Evolutionary conservation across 1,139 yeast species (phyloP).

Genomic region (Saccharomyces uvarum): DNA sequence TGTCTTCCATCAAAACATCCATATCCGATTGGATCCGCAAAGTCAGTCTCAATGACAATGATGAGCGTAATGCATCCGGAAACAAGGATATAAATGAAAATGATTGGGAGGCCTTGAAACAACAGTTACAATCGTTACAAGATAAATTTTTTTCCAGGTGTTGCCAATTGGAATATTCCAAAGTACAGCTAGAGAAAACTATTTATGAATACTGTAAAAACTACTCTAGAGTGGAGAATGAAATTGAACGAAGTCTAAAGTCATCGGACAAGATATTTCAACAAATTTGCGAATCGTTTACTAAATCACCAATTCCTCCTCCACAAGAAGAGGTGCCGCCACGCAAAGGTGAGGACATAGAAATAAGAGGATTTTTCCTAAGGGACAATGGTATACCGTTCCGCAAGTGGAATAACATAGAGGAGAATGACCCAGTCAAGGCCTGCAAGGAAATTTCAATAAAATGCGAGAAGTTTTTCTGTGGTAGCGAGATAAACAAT

Average conservation of each 20-base stretch:
- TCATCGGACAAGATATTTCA: background rate
- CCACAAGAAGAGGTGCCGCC: background rate
- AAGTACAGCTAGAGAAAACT: conserved; percentile 14
- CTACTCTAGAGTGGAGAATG: conserved; percentile 2
- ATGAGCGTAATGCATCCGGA: background rate
- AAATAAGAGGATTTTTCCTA: conserved; percentile 2
- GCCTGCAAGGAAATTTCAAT: background rate
- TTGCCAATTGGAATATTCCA: conserved; percentile 15
- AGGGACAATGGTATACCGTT: conserved; percentile 10
- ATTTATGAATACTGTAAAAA: conserved; percentile 7
- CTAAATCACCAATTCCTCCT: background rate
- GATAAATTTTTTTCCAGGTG: conserved; percentile 8
- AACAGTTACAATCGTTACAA: conserved; percentile 3
- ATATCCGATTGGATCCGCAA: conserved; percentile 7
- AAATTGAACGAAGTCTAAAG: background rate
- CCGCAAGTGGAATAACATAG: conserved; percentile 1
- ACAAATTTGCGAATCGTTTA: background rate
- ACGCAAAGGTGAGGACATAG: background rate
- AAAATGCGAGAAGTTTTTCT: conserved; percentile 5
- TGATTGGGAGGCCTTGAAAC: background rate
- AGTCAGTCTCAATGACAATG: conserved; percentile 2
- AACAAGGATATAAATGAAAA: background rate
- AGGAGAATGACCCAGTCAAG: background rate
- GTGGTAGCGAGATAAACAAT: conserved; percentile 8
- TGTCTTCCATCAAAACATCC: background rate